phyloP scores from a whole-genome alignment of 495 filamentous ascomycete genomes.

The Xeromyces bisporus region DNA sequence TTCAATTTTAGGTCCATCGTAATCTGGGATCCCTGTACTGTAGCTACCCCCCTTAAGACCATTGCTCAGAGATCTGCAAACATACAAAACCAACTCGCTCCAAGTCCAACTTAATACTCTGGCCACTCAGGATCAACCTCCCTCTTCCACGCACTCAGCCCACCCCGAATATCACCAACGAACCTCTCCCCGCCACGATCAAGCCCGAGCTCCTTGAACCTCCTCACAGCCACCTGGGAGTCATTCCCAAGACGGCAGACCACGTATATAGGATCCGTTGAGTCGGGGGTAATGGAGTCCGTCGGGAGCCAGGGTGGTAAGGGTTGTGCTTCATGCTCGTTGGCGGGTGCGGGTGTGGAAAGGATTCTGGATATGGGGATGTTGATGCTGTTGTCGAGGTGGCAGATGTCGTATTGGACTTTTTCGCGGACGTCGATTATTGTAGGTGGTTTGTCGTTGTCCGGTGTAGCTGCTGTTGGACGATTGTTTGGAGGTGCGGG shows the following conservation, averaged over 20 bases:
- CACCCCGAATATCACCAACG: constrained; percentile 66
- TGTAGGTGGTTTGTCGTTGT: constrained; percentile 20
- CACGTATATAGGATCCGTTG: constrained; percentile 42
- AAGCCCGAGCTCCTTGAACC: constrained; percentile 50
- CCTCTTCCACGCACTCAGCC: constrained; percentile 68
- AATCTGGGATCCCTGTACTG: too few relatives aligned
- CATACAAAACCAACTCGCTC: too few relatives aligned
- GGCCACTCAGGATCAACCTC: constrained; percentile 62
- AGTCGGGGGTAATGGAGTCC: constrained; percentile 9
- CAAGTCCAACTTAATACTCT: constrained; percentile 33
- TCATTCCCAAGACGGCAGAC: constrained; percentile 82
- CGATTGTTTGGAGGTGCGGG: neutral
- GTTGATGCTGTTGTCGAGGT: constrained; percentile 56
- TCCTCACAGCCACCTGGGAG: constrained; percentile 61
- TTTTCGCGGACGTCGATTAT: constrained; percentile 72
- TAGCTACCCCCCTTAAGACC: too few relatives aligned
- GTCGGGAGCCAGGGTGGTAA: constrained; percentile 30
- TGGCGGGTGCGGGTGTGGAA: constrained; percentile 6
- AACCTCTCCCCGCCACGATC: constrained; percentile 36
- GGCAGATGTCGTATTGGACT: constrained; percentile 71
- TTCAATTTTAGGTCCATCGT: too few relatives aligned
- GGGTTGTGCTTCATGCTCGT: constrained; percentile 4
- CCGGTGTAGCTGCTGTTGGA: neutral
- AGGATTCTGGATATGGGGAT: constrained; percentile 51
- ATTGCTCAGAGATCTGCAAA: too few relatives aligned